phyloP scores from a whole-genome alignment of 768 basidiomycete species.

The Clitopilus hobsonii region DNA sequence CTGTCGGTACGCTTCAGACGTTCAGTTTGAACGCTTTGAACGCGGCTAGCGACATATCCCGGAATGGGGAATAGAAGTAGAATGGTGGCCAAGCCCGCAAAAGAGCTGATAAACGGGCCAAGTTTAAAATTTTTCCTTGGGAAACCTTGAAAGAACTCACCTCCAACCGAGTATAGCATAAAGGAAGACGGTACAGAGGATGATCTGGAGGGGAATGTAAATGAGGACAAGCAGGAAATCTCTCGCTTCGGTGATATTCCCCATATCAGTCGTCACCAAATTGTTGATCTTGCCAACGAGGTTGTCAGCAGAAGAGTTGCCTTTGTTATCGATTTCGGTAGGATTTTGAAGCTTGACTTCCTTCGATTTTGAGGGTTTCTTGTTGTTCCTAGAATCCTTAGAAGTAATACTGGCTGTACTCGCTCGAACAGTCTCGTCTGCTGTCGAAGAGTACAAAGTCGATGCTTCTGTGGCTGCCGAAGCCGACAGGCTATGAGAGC shows the following conservation, averaged over 20 bases:
- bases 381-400: conserved; percentile 8
- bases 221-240: conserved; percentile 31
- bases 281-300: conserved; percentile 77
- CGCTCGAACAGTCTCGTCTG: conserved; percentile 11
- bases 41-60: conserved; percentile 44
- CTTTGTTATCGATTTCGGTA: conserved; percentile 7
- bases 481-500: not conserved
- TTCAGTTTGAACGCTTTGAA: conserved; percentile 43
- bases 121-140: conserved; percentile 2
- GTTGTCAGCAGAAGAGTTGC: conserved; percentile 30
- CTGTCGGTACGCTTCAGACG: conserved; percentile 54
- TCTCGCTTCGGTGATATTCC: conserved; percentile 28
- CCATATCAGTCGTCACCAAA: conserved; percentile 60
- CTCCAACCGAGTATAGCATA: conserved; percentile 47
- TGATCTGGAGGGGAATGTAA: conserved; percentile 37
- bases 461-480: conserved; percentile 6
- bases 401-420: conserved; percentile 13
- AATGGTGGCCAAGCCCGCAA: conserved; percentile 53
- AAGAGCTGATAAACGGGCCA: conserved; percentile 29
- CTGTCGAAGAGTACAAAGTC: conserved; percentile 12
- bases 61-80: conserved; percentile 54
- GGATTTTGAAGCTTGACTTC: conserved; percentile 6
- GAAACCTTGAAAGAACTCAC: conserved; percentile 15
- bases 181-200: conserved; percentile 35
- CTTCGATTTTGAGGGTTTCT: conserved; percentile 4